Evolutionary conservation across 2,329 filamentous ascomycete species (phyloP).

Genomic region (Calycina marina): DNA sequence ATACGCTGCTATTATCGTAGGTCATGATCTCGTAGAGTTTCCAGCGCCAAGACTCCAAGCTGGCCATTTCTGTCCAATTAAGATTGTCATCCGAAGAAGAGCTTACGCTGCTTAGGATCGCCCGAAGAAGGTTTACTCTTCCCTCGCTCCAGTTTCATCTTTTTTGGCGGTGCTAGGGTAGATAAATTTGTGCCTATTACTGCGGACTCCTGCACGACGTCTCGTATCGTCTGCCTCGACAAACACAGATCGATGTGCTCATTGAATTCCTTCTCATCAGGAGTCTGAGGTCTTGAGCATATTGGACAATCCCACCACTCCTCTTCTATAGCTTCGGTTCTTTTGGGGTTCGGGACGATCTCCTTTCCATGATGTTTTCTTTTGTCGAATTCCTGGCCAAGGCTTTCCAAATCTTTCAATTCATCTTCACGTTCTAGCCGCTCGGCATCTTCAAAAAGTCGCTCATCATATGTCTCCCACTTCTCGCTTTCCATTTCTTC

Average conservation of each 20-base stretch:
- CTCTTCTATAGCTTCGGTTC: constrained; percentile 19
- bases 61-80: no score
- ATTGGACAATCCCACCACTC: constrained; percentile 78
- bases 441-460: constrained; percentile 43
- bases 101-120: constrained; percentile 9
- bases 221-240: constrained; percentile 71
- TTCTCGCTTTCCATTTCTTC: constrained; percentile 27
- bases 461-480: constrained; percentile 56
- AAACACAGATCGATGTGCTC: constrained; percentile 86
- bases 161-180: neutral
- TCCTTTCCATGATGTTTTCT: constrained; percentile 34
- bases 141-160: constrained; percentile 5
- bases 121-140: constrained; percentile 2
- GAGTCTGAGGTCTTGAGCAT: constrained; percentile 59
- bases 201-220: constrained; percentile 48
- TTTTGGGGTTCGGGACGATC: constrained; percentile 30
- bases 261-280: constrained; percentile 70
- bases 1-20: no score
- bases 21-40: no score
- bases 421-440: constrained; percentile 44
- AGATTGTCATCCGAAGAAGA: constrained; percentile 12
- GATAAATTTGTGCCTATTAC: neutral
- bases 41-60: no score
- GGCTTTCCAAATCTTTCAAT: constrained; percentile 42
- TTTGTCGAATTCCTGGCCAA: constrained; percentile 36